A percentile compares a stretch with the other conserved stretches of the same genome.
Evolutionary conservation across 805 yeast species (phyloP).

Genomic region (Debaryomyces hansenii): DNA sequence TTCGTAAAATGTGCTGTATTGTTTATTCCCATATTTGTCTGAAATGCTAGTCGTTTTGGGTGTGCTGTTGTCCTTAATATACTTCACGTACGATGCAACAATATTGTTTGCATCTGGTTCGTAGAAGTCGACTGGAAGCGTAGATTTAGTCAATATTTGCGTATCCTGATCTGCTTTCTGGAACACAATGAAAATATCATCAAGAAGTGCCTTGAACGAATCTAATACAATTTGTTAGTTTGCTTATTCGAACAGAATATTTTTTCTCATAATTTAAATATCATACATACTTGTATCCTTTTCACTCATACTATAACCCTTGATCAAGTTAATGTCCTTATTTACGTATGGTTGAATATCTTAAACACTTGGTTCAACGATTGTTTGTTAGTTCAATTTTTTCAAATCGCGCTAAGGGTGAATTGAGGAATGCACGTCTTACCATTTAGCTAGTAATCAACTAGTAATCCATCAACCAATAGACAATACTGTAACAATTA

Average conservation of each 20-base stretch:
- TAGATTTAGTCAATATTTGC: slow-evolving; percentile 13
- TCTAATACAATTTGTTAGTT: slow-evolving; percentile 8
- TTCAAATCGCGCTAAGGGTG: too few species aligned
- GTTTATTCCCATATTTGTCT: slow-evolving; percentile 34
- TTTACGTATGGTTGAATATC: neutral
- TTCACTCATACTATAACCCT: slow-evolving; percentile 4
- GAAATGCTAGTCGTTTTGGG: slow-evolving; percentile 39
- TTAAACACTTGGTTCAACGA: too few species aligned
- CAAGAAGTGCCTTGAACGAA: slow-evolving; percentile 13
- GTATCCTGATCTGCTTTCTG: slow-evolving; percentile 24
- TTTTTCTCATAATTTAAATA: neutral
- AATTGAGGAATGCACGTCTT: too few species aligned
- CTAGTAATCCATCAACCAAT: too few species aligned
- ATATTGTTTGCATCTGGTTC: slow-evolving; percentile 47
- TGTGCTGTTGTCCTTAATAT: slow-evolving; percentile 28
- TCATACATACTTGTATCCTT: slow-evolving; percentile 4
- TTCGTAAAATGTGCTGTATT: slow-evolving; percentile 52
- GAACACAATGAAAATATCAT: slow-evolving; percentile 24
- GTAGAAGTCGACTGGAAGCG: slow-evolving; percentile 47
- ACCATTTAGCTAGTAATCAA: too few species aligned
- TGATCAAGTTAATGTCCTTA: neutral
- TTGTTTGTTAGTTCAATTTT: too few species aligned
- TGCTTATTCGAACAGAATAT: neutral
- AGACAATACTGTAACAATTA: too few species aligned
- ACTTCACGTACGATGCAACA: slow-evolving; percentile 40